These are phyloP conservation scores for Oryza rufipogon DNA, from an alignment of 176 grass and related monocot species.

Conservation along the genomic window DNA sequence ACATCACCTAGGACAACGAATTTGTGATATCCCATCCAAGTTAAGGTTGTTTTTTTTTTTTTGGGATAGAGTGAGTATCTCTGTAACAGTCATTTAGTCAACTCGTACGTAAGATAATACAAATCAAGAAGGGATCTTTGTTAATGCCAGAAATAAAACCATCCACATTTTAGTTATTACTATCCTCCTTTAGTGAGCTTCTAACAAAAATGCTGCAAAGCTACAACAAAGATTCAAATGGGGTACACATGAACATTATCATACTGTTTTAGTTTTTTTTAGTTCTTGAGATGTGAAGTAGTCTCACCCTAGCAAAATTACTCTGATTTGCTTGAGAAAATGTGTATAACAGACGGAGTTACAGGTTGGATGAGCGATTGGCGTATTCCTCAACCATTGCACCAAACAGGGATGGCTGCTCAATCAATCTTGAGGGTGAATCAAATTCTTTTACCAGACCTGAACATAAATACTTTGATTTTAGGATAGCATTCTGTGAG, in stretches of 20 bases:
- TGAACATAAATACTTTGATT: conserved; percentile 28
- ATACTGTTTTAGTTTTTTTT: not conserved
- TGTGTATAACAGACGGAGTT: not conserved
- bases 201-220: not conserved
- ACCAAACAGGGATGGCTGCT: conserved; percentile 65
- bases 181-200: not conserved
- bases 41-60: too few relatives aligned
- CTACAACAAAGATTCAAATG: not conserved
- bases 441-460: conserved; percentile 89
- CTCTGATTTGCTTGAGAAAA: not conserved
- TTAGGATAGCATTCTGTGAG: conserved; percentile 17
- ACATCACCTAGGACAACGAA: too few relatives aligned
- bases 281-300: not conserved
- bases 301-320: not conserved
- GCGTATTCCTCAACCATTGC: conserved; percentile 88
- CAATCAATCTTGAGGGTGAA: conserved; percentile 65
- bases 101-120: too few relatives aligned
- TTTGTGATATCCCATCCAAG: too few relatives aligned
- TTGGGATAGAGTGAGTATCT: too few relatives aligned
- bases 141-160: not conserved
- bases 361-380: conserved; percentile 62
- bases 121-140: not conserved
- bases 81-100: too few relatives aligned
- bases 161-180: not conserved
- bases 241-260: not conserved